Evolutionary conservation across 768 basidiomycete species (phyloP), one percentile per base, ranked within the genome.

Genomic region (Candolleomyces eurysporus): DNA sequence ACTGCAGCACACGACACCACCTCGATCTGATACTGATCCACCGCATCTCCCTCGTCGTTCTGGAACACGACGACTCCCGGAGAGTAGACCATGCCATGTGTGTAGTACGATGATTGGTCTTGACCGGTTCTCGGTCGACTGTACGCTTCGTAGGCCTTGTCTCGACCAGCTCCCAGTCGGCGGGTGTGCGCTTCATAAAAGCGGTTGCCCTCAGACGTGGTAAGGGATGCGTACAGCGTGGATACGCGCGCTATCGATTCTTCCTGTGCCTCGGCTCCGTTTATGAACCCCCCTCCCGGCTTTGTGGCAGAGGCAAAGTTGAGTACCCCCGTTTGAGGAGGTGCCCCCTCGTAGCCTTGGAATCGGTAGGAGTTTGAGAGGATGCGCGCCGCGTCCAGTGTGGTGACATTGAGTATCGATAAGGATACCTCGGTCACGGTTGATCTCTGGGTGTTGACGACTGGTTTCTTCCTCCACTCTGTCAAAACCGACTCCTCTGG

Each of bases 241-340:
- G 90, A 91, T 4, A 89, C 84, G 46, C 91, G 85, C 11, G 91
- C 90, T 66, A 93, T 82, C 42, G 86, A 87, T 71, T 93, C 91
- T 70, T 93, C 91, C 66, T 93, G 91, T 1, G 91, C 91, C 61
- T 86, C 84, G 0, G 89, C 84, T 16, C 91, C 91, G 59, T 72
- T 79, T 61, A 83, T 79, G 72, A 93, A 92, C 6, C 91, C 91
- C 4, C 91, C 90, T 1, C 91, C 90, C 1, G 89, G 87, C 42
- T 84, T 84, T 55, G 82, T 88, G 4, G 91, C 90, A 0, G 87
- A 89, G 2, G 90, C 90, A 67, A 92, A 92, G 69, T 87, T 92
- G 31, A 92, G 82, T 16, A 92, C 73, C 19, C 89, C 89, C 11
- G 90, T 75, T 58, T 78, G 74, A 13, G 49, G 49, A 5, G 58